Percentiles rank a stretch among this genome's conserved stretches.
phyloP scores from a whole-genome alignment of 2,329 filamentous ascomycete species.

The Pseudocercospora ulei region DNA sequence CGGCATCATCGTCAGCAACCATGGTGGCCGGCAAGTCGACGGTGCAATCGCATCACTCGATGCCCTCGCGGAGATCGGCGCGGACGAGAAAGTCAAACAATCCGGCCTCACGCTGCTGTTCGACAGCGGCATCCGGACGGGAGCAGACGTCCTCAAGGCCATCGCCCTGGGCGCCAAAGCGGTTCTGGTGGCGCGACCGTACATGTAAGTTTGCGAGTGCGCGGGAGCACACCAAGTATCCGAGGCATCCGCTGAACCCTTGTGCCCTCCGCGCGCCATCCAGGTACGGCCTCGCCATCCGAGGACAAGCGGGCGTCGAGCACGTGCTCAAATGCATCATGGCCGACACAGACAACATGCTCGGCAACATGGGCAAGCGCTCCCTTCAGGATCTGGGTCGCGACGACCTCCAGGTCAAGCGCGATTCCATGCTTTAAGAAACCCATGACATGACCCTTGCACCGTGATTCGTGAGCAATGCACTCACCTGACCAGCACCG shows the following conservation, averaged over 20 bases:
- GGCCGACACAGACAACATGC: conserved; percentile 24
- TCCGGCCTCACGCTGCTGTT: conserved; percentile 40
- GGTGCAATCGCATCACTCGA: conserved; percentile 46
- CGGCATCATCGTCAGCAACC: conserved; percentile 48
- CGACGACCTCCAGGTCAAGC: conserved; percentile 19
- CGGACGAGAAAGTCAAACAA: conserved; percentile 46
- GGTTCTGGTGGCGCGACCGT: conserved; percentile 50
- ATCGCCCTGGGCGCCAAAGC: conserved; percentile 49
- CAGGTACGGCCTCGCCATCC: conserved; percentile 52
- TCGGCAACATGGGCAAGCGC: conserved; percentile 22
- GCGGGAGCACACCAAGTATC: no score
- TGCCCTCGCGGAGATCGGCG: conserved; percentile 53
- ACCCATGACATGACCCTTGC: no score
- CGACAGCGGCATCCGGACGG: conserved; percentile 45
- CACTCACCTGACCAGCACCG: no score
- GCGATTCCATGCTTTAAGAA: conserved; percentile 22
- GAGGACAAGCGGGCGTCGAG: conserved; percentile 48
- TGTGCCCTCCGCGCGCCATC: no score
- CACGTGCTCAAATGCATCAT: conserved; percentile 26
- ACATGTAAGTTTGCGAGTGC: no score
- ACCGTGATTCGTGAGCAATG: no score
- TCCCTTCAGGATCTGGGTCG: conserved; percentile 19
- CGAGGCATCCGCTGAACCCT: no score
- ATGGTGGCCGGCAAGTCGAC: conserved; percentile 46
- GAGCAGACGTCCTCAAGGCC: conserved; percentile 46